Evolutionary conservation across 2,329 filamentous ascomycete genomes (phyloP).

Genomic region (Colletotrichum sp.): DNA sequence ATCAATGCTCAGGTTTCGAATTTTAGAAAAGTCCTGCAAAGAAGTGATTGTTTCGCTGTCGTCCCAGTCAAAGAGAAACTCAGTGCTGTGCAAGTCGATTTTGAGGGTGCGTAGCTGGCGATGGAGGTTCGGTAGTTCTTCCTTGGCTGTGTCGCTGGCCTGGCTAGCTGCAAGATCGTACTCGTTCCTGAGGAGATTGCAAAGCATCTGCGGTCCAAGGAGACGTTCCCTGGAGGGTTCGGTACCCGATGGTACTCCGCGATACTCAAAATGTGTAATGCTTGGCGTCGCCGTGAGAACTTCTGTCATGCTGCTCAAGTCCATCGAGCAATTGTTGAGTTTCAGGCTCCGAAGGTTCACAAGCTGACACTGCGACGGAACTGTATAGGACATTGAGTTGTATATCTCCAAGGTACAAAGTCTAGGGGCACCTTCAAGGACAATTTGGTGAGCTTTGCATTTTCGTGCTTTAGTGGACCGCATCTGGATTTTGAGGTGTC

Average conservation of each 20-base stretch:
- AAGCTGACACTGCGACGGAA: background rate
- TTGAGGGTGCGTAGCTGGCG: background rate
- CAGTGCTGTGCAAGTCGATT: fast-evolving
- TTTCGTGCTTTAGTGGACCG: background rate
- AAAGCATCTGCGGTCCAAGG: background rate
- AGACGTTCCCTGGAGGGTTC: fast-evolving
- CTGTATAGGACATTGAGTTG: background rate
- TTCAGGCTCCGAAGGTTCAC: background rate
- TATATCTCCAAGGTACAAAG: background rate
- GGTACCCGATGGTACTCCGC: background rate
- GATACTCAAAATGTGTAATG: fast-evolving
- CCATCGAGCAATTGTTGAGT: background rate
- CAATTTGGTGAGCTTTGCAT: background rate
- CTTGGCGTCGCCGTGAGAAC: background rate
- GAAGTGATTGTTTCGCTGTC: fast-evolving
- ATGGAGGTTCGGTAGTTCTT: background rate
- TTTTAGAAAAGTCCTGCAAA: background rate
- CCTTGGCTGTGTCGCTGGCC: background rate
- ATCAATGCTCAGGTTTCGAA: background rate
- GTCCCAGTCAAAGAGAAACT: background rate
- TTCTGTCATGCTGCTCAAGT: background rate
- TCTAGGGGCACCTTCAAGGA: background rate
- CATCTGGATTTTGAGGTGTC: background rate
- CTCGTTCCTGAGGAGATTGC: background rate
- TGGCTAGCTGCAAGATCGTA: background rate